phyloP scores from a whole-genome alignment of 2,329 filamentous ascomycete species.

The Aspergillus sp. region DNA sequence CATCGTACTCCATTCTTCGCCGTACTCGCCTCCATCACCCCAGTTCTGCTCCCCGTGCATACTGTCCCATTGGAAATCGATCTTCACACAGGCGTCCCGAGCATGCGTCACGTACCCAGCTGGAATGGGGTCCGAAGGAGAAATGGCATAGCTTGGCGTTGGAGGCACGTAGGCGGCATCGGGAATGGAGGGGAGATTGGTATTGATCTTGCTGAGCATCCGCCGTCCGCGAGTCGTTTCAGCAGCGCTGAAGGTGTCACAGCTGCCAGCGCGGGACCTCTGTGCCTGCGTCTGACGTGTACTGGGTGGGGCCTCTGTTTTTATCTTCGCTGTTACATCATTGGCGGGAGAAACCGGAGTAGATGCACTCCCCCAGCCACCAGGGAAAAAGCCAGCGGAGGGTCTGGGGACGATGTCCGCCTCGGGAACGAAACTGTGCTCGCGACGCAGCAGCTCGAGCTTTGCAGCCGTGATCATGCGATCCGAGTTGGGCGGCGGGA shows the following conservation, averaged over 20 bases:
- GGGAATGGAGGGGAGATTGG: conserved; percentile 30
- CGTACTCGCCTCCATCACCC: conserved; percentile 83
- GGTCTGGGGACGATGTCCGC: conserved; percentile 40
- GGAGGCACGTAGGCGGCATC: conserved; percentile 69
- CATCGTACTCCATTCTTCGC: conserved; percentile 96
- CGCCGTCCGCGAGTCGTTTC: conserved; percentile 22
- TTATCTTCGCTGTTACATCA: conserved; percentile 30
- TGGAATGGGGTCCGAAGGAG: conserved; percentile 77
- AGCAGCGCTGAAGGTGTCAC: conserved; percentile 36
- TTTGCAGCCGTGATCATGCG: conserved; percentile 90
- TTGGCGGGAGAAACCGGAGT: conserved; percentile 24
- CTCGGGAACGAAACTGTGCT: conserved; percentile 60
- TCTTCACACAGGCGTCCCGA: conserved; percentile 76
- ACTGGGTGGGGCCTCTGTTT: background rate
- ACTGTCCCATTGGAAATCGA: conserved; percentile 98
- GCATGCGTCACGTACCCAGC: conserved; percentile 87
- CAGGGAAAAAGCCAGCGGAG: conserved; percentile 53
- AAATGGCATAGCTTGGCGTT: conserved; percentile 79
- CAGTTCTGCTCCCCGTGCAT: conserved; percentile 75
- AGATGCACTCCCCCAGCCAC: conserved; percentile 53
- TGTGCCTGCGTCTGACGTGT: conserved; percentile 25
- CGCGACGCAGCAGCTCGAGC: conserved; percentile 76
- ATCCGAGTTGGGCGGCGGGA: conserved; percentile 78
- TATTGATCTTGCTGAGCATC: conserved; percentile 35
- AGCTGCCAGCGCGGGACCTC: conserved; percentile 52